phyloP scores from a whole-genome alignment of 306 rosid species.

The Dicorynia guianensis region DNA sequence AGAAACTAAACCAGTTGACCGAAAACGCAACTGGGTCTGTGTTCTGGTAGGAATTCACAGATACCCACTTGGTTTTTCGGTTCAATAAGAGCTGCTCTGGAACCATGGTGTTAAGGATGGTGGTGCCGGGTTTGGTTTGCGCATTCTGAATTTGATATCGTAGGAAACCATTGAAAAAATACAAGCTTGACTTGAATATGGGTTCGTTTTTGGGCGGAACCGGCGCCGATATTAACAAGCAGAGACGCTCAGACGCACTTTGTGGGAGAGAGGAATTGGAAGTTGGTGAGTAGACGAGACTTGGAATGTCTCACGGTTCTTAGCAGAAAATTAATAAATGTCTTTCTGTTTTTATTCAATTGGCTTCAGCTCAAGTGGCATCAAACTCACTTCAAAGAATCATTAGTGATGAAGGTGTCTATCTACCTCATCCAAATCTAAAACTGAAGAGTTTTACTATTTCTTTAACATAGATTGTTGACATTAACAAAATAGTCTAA shows the following conservation, averaged over 20 bases:
- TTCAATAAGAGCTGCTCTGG: neutral
- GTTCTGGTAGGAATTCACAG: neutral
- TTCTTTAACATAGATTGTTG: too few relatives aligned
- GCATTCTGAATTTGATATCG: neutral
- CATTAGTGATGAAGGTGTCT: too few relatives aligned
- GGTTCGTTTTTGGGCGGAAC: conserved; percentile 29
- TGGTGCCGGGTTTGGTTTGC: neutral
- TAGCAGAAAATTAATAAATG: too few relatives aligned
- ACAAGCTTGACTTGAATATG: neutral
- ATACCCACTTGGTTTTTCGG: neutral
- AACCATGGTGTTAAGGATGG: neutral
- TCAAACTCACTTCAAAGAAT: too few relatives aligned
- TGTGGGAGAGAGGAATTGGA: neutral
- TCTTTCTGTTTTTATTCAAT: too few relatives aligned
- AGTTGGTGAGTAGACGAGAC: conserved; percentile 40
- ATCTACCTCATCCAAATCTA: too few relatives aligned
- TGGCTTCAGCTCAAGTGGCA: too few relatives aligned
- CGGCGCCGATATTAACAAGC: conserved; percentile 41
- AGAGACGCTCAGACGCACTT: conserved; percentile 12
- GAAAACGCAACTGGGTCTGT: conserved; percentile 31
- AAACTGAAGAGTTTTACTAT: too few relatives aligned
- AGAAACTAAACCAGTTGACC: conserved; percentile 32
- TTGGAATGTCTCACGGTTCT: neutral
- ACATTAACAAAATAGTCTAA: too few relatives aligned
- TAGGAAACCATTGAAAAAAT: conserved; percentile 8